These are phyloP conservation scores for Agastache rugosa DNA, from an alignment of 257 asterid genomes.

Conservation along the genomic window DNA sequence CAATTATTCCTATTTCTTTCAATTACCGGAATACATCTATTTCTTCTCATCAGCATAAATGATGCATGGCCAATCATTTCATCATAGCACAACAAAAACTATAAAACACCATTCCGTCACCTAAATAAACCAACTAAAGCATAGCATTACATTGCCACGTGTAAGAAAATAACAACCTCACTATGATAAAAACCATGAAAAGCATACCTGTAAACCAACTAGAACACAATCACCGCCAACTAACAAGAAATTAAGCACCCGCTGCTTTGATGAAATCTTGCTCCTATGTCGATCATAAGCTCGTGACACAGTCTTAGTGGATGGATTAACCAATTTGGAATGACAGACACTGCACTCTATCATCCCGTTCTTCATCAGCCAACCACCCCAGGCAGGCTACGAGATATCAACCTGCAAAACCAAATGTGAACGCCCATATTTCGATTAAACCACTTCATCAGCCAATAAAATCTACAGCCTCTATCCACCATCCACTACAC, in stretches of 20 bases:
- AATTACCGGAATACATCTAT: neutral
- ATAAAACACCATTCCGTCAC: neutral
- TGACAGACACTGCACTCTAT: conserved; percentile 87
- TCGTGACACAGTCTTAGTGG: conserved; percentile 65
- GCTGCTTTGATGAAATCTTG: conserved; percentile 74
- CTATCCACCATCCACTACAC: conserved; percentile 8
- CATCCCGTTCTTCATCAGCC: conserved; percentile 71
- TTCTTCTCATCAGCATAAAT: conserved; percentile 11
- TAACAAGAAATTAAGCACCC: conserved; percentile 66
- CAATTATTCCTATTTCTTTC: neutral
- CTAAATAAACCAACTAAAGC: conserved; percentile 1
- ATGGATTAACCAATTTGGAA: conserved; percentile 72
- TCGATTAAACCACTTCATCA: conserved; percentile 16
- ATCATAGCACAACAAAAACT: neutral
- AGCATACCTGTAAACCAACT: conserved; percentile 73
- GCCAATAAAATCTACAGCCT: conserved; percentile 13
- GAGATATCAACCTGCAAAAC: conserved; percentile 38
- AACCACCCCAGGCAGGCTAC: conserved; percentile 45
- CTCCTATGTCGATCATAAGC: conserved; percentile 73
- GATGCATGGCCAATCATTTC: neutral
- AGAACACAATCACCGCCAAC: conserved; percentile 78
- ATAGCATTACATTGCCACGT: neutral
- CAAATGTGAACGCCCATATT: conserved; percentile 19
- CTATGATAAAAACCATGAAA: neutral
- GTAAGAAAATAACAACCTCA: conserved; percentile 20